Evolutionary conservation across 257 asterid species (phyloP).

Genomic region (Lantana camara): DNA sequence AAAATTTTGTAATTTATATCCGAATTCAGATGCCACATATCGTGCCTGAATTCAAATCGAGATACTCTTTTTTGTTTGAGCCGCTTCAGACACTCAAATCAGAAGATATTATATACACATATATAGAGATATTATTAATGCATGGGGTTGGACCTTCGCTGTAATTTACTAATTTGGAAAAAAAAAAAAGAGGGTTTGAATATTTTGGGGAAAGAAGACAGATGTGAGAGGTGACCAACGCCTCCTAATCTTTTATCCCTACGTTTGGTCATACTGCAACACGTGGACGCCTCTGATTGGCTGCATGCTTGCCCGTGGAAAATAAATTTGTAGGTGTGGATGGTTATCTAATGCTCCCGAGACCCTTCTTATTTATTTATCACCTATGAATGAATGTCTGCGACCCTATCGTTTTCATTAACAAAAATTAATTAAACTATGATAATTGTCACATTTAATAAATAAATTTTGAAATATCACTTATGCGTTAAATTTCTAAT

Average conservation of each 20-base stretch:
- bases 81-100: no score
- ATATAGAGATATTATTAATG: background rate
- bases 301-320: background rate
- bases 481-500: no score
- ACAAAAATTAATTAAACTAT: background rate
- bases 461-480: no score
- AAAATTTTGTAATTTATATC: no score
- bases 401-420: background rate
- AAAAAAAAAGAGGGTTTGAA: conserved; percentile 3
- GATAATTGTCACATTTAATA: no score
- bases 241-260: conserved; percentile 59
- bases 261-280: conserved; percentile 40
- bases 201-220: conserved; percentile 29
- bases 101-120: no score
- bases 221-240: conserved; percentile 52
- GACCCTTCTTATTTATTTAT: background rate
- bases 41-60: no score
- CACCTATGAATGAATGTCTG: no score
- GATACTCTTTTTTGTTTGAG: no score
- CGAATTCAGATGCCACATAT: no score
- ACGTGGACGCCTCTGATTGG: conserved; percentile 30
- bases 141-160: conserved; percentile 13
- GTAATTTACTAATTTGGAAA: background rate
- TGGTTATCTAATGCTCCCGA: conserved; percentile 41
- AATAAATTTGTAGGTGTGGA: conserved; percentile 35